A percentile compares a stretch with the other conserved stretches of the same genome.
These are phyloP conservation scores for Yamadazyma triangularis DNA, from an alignment of 1,139 yeast species.

Conservation along the genomic window DNA sequence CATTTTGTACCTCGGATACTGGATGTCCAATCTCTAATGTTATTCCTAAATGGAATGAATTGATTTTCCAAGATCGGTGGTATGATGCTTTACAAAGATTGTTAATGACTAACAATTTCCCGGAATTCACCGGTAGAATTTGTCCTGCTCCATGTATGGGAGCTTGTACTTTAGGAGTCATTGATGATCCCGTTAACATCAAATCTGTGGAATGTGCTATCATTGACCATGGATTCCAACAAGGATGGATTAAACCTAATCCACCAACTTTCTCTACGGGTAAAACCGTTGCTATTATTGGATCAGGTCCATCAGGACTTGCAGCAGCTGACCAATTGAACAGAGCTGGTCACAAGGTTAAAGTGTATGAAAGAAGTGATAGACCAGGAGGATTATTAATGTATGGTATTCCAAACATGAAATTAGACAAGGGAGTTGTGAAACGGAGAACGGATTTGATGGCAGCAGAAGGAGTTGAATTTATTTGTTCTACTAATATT, in stretches of 20 bases:
- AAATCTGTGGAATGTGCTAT: constrained; percentile 95
- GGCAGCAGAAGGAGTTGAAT: constrained; percentile 85
- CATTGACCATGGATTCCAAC: constrained; percentile 92
- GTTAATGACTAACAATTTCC: constrained; percentile 96
- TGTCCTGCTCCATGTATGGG: constrained; percentile 99
- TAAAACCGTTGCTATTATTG: constrained; percentile 78
- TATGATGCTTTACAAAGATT: constrained; percentile 87
- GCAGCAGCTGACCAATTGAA: constrained; percentile 96
- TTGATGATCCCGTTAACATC: constrained; percentile 94
- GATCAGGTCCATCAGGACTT: constrained; percentile 97
- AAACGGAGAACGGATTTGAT: constrained; percentile 89
- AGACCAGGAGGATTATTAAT: constrained; percentile 95
- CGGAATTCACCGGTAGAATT: constrained; percentile 96
- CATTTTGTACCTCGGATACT: constrained; percentile 96
- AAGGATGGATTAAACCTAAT: constrained; percentile 90
- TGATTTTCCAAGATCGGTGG: constrained; percentile 95
- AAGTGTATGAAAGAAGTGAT: constrained; percentile 90
- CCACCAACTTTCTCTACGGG: constrained; percentile 84
- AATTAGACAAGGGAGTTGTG: constrained; percentile 87
- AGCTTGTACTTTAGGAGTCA: constrained; percentile 93
- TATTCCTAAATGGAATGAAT: constrained; percentile 97
- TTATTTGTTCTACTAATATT: constrained; percentile 70
- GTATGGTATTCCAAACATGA: constrained; percentile 99
- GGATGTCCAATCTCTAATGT: constrained; percentile 98
- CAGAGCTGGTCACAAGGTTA: constrained; percentile 90